A percentile compares a stretch with the other conserved stretches of the same genome.
Conservation (phyloP, 805 yeast species). For the Candida easanensis region DNA sequence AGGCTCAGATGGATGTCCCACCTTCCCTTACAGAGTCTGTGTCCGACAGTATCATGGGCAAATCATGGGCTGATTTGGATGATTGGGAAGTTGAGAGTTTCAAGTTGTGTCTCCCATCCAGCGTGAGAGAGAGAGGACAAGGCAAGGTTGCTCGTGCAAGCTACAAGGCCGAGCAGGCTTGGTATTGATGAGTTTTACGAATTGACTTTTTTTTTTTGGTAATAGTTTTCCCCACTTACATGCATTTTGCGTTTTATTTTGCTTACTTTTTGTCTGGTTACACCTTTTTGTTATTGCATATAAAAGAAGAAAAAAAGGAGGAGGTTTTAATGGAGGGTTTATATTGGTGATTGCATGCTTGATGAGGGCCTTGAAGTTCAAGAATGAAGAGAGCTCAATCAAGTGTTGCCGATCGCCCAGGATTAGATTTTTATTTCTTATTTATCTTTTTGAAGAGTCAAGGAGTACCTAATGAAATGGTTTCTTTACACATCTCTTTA, state of each 20-base stretch:
- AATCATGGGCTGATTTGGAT: constrained; percentile 20
- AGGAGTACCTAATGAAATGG: no score
- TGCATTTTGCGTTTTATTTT: neutral
- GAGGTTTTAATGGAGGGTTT: neutral
- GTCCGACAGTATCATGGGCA: constrained; percentile 7
- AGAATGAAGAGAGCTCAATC: no score
- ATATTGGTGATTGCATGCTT: no score
- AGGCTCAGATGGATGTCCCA: constrained; percentile 1
- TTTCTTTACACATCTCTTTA: no score
- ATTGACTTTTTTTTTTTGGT: no score
- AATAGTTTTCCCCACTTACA: neutral
- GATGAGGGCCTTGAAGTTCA: no score
- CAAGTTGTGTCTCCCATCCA: constrained; percentile 11
- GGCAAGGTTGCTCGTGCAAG: neutral
- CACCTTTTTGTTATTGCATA: neutral
- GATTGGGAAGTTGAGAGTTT: constrained; percentile 13
- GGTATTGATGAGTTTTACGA: neutral
- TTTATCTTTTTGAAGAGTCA: no score
- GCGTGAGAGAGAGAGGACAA: constrained; percentile 1
- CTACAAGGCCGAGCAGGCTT: neutral
- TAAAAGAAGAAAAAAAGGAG: neutral
- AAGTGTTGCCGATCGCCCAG: no score
- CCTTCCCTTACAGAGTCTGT: constrained; percentile 13
- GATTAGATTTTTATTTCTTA: no score
- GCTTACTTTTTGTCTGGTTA: no score